A percentile compares a stretch with the other conserved stretches of the same genome.
These are phyloP conservation scores for Fomes fomentarius DNA, from an alignment of 1,284 basidiomycete genomes.

Conservation along the genomic window DNA sequence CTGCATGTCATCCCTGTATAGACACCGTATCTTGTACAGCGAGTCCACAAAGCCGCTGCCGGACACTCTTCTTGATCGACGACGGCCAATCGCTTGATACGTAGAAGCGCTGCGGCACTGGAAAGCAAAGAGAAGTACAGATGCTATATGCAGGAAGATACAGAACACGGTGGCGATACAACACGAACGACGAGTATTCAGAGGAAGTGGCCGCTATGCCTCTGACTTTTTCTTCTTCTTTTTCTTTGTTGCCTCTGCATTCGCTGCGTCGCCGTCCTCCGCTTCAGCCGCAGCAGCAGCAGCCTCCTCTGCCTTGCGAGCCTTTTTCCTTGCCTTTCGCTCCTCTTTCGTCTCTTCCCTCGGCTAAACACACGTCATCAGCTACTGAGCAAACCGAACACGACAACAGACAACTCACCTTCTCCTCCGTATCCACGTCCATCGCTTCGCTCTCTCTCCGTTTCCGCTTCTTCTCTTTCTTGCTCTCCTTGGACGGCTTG, in stretches of 20 bases:
- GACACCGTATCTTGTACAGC: too few relatives aligned
- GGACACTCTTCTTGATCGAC: too few relatives aligned
- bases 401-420: conserved; percentile 39
- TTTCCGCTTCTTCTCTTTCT: conserved; percentile 76
- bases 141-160: conserved; percentile 20
- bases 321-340: conserved; percentile 73
- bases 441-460: conserved; percentile 60
- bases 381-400: conserved; percentile 7
- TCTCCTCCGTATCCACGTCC: conserved; percentile 42
- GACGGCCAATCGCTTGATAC: too few relatives aligned
- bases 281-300: conserved; percentile 45
- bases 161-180: conserved; percentile 8
- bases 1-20: too few relatives aligned
- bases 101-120: background rate
- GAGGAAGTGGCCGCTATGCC: conserved; percentile 32
- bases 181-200: background rate
- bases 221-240: conserved; percentile 80
- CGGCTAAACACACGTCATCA: conserved; percentile 28
- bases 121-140: background rate
- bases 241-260: conserved; percentile 44
- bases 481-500: conserved; percentile 31
- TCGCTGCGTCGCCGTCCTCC: conserved; percentile 44
- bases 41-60: too few relatives aligned
- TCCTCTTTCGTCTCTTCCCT: conserved; percentile 70
- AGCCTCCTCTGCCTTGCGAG: conserved; percentile 72